Evolutionary conservation across 257 asterid species (phyloP), one percentile per base, ranked within the genome.

Genomic region (Penstemon eatonii): DNA sequence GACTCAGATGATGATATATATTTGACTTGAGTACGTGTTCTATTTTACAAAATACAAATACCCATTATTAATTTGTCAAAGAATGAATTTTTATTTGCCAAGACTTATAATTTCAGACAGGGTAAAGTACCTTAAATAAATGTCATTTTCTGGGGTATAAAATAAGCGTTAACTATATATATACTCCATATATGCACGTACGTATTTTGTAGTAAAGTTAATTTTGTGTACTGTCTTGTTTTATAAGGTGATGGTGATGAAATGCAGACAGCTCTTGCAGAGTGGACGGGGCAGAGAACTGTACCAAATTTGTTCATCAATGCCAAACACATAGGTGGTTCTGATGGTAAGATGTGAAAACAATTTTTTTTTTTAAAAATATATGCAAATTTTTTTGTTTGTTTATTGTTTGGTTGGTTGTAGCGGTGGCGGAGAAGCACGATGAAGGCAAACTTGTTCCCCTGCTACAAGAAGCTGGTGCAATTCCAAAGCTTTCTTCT

Each of bases 311-410:
- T 89, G 51, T 91, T 91, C 74, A 81, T 91, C 66, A 85, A 77
- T 8, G 92, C 88, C 67, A 87, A 91, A 43, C 98, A 91, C 66
- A 86, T 91, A 10, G 98, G 97, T 10, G 98, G 98, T 64, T 91
- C 76, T 58, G 96, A 89, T 57, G 82, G 96, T 91, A 73, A 69
- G 86, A 25, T 18, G 6, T 33, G 10, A n/a, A 19, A n/a, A 41
- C 63, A 11, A 19, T 25, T 25, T 25, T 25, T 25, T 25, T 25
- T 25, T 25, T 25, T 25, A 15, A 0, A 15, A 0, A 15, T 15
- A 15, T 15, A 15, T 15, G 18, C 18, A 15, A 15, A 15, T 25
- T 25, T 25, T 25, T 25, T 1, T 25, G 3, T 25, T 25, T 25
- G 33, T 25, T 0, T 1, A 25, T 11, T 36, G 0, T 58, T 41